A percentile compares a stretch with the other conserved stretches of the same genome.
phyloP scores from a whole-genome alignment of 2,329 filamentous ascomycete genomes.

The Ophiocordyceps polyrhachis-furcata region DNA sequence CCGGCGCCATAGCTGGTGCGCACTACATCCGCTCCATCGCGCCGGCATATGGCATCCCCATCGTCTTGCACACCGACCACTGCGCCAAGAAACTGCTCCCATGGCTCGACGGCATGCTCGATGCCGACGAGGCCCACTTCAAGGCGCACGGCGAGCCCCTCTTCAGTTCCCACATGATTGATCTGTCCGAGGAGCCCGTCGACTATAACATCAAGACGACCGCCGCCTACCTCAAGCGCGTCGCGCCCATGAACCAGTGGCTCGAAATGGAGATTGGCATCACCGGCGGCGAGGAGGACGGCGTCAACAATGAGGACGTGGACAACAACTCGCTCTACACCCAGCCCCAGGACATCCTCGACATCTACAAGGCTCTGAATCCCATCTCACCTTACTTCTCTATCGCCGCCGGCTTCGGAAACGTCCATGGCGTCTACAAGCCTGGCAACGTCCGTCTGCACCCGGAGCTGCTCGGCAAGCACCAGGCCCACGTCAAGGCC shows the following conservation, averaged over 20 bases:
- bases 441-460: slow-evolving; percentile 93
- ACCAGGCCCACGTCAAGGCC: slow-evolving; percentile 81
- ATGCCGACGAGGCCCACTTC: slow-evolving; percentile 88
- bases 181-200: slow-evolving; percentile 80
- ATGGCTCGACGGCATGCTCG: slow-evolving; percentile 91
- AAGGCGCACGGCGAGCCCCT: slow-evolving; percentile 82
- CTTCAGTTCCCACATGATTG: slow-evolving; percentile 97
- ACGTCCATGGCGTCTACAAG: slow-evolving; percentile 99
- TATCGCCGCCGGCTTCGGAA: slow-evolving; percentile 94
- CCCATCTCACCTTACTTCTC: slow-evolving; percentile 92
- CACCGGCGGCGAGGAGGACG: slow-evolving; percentile 93
- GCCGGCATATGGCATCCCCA: slow-evolving; percentile 72
- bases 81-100: slow-evolving; percentile 99
- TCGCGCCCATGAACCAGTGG: slow-evolving; percentile 95
- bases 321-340: slow-evolving; percentile 97
- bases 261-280: slow-evolving; percentile 86
- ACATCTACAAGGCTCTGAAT: slow-evolving; percentile 72
- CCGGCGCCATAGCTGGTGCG: slow-evolving; percentile 71
- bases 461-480: slow-evolving; percentile 89
- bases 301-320: slow-evolving; percentile 95
- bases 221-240: slow-evolving; percentile 81
- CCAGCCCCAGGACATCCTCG: slow-evolving; percentile 88
- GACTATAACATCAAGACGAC: slow-evolving; percentile 87
- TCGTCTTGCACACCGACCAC: slow-evolving; percentile 93
- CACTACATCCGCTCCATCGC: slow-evolving; percentile 86